These are phyloP conservation scores for Xylaria sp. DNA, from an alignment of 2,329 filamentous ascomycete species.

Conservation along the genomic window DNA sequence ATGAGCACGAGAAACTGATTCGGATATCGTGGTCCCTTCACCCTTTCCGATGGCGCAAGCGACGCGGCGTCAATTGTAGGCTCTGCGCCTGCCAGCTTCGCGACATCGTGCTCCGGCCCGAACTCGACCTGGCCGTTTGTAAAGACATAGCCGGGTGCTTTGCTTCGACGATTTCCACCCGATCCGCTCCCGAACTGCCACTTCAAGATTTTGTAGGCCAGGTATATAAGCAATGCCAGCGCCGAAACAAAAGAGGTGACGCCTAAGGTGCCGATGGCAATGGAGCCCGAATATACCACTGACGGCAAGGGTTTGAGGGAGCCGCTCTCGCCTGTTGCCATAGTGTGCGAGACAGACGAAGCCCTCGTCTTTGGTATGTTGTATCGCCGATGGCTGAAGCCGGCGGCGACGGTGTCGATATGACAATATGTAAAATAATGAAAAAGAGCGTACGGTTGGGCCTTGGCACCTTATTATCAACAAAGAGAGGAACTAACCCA, in stretches of 20 bases:
- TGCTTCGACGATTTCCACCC: background rate
- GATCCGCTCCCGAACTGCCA: constrained; percentile 39
- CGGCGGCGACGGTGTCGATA: background rate
- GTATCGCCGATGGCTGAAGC: background rate
- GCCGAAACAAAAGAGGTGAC: constrained; percentile 46
- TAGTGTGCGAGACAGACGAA: background rate
- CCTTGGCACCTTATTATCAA: constrained; percentile 6
- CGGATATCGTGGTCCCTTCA: constrained; percentile 36
- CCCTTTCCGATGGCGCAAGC: constrained; percentile 12
- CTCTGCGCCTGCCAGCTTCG: constrained; percentile 11
- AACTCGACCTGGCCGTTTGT: constrained; percentile 27
- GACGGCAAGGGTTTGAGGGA: constrained; percentile 45
- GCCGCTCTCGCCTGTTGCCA: constrained; percentile 10
- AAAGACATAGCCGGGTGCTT: constrained; percentile 23
- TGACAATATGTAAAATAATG: background rate
- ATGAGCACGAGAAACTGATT: constrained; percentile 75
- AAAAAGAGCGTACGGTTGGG: background rate
- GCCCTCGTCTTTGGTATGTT: background rate
- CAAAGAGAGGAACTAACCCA: background rate
- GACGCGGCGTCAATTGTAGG: constrained; percentile 12
- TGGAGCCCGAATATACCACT: constrained; percentile 44
- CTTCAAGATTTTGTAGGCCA: constrained; percentile 44
- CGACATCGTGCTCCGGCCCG: constrained; percentile 24
- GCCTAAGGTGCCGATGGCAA: constrained; percentile 46
- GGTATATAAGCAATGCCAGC: constrained; percentile 41